phyloP scores from a whole-genome alignment of 2,329 filamentous ascomycete species.

The Botryotinia globosa region DNA sequence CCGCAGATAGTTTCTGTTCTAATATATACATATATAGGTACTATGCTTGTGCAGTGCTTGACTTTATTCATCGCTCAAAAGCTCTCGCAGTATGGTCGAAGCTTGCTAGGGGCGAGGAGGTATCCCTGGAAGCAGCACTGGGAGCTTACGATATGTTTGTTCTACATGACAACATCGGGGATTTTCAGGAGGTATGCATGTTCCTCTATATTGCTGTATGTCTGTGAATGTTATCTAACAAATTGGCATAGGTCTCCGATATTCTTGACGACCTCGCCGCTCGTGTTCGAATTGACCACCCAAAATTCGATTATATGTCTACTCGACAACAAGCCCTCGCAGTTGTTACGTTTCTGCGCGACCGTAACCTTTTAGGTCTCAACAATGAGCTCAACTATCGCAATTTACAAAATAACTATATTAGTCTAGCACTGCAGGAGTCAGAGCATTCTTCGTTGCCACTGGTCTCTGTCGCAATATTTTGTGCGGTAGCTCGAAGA shows the following conservation, averaged over 20 bases:
- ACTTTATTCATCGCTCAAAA: conserved; percentile 75
- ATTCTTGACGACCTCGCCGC: conserved; percentile 63
- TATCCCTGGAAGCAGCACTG: conserved; percentile 69
- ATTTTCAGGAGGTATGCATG: conserved; percentile 61
- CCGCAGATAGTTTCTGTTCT: neutral
- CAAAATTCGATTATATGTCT: conserved; percentile 53
- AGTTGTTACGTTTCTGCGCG: conserved; percentile 67
- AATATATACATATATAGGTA: conserved; percentile 50
- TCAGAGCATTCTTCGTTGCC: conserved; percentile 76
- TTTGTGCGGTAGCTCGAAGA: conserved; percentile 71
- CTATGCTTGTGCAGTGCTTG: conserved; percentile 70
- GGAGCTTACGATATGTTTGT: conserved; percentile 90
- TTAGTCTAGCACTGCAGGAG: conserved; percentile 75
- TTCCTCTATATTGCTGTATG: neutral
- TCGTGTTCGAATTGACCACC: conserved; percentile 52
- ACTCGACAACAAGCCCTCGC: conserved; percentile 65
- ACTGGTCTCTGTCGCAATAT: conserved; percentile 83
- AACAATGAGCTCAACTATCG: conserved; percentile 67
- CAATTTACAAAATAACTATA: conserved; percentile 80
- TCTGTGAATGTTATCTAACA: neutral
- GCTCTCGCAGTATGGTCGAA: conserved; percentile 76
- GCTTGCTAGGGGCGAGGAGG: conserved; percentile 48
- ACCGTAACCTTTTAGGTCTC: conserved; percentile 67
- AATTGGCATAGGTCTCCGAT: conserved; percentile 51
- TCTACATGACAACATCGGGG: conserved; percentile 67